A percentile compares a stretch with the other conserved stretches of the same genome.
Evolutionary conservation across 192 early-diverging fungal species (phyloP).

Genomic region (Podochytrium sp.): DNA sequence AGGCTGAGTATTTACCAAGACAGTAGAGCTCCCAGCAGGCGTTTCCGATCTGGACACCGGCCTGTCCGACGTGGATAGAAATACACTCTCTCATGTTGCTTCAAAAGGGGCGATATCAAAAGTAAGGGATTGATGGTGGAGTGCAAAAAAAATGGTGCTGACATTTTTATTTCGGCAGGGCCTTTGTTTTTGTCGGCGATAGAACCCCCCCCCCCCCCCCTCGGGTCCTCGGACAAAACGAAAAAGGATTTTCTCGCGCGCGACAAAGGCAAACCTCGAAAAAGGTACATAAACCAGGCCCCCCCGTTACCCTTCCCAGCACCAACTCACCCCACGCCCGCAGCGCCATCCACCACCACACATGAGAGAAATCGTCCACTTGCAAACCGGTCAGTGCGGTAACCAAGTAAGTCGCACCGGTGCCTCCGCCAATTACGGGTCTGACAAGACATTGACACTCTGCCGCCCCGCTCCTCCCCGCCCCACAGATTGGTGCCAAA

Average conservation of each 20-base stretch:
- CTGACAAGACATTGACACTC: no score
- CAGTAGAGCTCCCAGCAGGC: slow-evolving; percentile 99
- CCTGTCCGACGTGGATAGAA: slow-evolving; percentile 84
- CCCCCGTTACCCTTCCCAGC: neutral
- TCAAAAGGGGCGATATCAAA: slow-evolving; percentile 15
- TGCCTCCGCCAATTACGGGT: neutral
- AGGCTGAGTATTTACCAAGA: slow-evolving; percentile 53
- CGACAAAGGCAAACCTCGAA: neutral
- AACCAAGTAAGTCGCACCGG: slow-evolving; percentile 85
- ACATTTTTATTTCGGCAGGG: neutral
- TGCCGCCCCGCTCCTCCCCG: no score
- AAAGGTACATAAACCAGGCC: neutral
- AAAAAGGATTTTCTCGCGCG: neutral
- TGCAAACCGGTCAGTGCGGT: slow-evolving; percentile 95
- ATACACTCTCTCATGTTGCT: slow-evolving; percentile 75
- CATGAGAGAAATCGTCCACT: slow-evolving; percentile 88
- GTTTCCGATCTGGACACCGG: slow-evolving; percentile 99
- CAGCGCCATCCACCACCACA: slow-evolving; percentile 10
- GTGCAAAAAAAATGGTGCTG: neutral
- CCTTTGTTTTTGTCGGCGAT: slow-evolving; percentile 24
- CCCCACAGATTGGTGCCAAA: slow-evolving; percentile 85
- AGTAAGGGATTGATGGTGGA: slow-evolving; percentile 23
- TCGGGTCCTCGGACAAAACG: neutral
- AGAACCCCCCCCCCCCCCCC: slow-evolving; percentile 11
- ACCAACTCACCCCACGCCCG: neutral